phyloP scores from a whole-genome alignment of 2,329 filamentous ascomycete species.

The Lasiodiplodia sp. region DNA sequence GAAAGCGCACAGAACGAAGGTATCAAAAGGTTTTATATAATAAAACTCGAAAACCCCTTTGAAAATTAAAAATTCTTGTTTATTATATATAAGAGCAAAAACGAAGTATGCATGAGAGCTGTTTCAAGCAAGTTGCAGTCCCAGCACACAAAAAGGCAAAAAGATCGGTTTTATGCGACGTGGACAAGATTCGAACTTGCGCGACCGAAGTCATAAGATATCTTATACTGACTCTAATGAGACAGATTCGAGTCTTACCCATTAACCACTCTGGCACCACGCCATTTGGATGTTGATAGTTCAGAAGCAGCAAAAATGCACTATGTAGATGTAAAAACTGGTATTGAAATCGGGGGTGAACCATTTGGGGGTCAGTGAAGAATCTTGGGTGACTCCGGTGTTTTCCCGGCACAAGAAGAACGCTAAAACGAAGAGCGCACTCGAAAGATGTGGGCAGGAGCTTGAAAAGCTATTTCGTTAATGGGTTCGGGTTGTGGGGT shows the following conservation, averaged over 20 bases:
- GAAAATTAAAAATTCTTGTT: neutral
- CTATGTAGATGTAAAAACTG: neutral
- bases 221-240: neutral
- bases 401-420: neutral
- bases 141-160: neutral
- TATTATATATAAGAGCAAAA: neutral
- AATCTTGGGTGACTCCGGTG: neutral
- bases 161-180: neutral
- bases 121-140: neutral
- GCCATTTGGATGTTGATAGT: neutral
- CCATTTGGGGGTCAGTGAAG: neutral
- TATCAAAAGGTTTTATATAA: too few relatives aligned
- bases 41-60: too few relatives aligned
- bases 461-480: neutral
- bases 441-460: neutral
- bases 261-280: constrained; percentile 1
- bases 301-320: accelerated
- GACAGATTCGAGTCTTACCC: neutral
- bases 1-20: too few relatives aligned
- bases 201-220: neutral
- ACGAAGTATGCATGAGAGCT: neutral
- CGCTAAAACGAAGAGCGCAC: neutral
- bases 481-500: neutral
- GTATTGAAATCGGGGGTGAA: neutral
- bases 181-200: neutral